Evolutionary conservation across 2,329 filamentous ascomycete species (phyloP).

Genomic region (Talaromyces sp.): DNA sequence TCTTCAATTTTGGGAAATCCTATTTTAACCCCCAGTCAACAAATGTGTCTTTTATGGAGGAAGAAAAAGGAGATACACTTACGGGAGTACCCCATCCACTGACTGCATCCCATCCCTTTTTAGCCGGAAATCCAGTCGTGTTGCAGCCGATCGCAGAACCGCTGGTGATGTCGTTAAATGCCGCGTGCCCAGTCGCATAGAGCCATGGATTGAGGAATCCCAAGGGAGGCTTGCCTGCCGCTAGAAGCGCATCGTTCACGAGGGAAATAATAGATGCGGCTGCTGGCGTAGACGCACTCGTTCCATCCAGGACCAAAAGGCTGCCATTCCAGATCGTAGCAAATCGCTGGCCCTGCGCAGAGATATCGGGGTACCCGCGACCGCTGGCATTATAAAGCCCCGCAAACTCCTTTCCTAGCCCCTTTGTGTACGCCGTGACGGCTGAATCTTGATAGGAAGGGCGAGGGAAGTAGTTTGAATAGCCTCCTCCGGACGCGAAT

Average conservation of each 20-base stretch:
- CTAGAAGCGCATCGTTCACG: conserved; percentile 60
- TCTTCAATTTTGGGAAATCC: too few relatives aligned
- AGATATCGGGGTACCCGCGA: conserved; percentile 60
- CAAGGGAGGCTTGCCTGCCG: conserved; percentile 47
- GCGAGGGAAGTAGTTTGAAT: conserved; percentile 46
- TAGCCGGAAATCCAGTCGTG: not conserved
- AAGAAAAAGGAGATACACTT: too few relatives aligned
- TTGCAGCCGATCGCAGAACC: not conserved
- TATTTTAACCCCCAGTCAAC: too few relatives aligned
- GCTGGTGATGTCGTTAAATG: conserved; percentile 7
- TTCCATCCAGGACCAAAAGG: not conserved
- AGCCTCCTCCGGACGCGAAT: conserved; percentile 37
- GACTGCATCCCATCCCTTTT: conserved; percentile 31
- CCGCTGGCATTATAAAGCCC: conserved; percentile 47
- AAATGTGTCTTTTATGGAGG: too few relatives aligned
- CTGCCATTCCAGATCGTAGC: not conserved
- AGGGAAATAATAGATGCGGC: conserved; percentile 58
- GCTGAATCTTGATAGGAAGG: conserved; percentile 38
- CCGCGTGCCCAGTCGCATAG: conserved; percentile 40
- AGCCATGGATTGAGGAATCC: conserved; percentile 60
- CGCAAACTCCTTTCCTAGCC: too few relatives aligned
- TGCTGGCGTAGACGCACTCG: conserved; percentile 54
- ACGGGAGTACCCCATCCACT: conserved; percentile 31
- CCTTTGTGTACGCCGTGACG: too few relatives aligned
- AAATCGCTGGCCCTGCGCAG: conserved; percentile 42